A percentile compares a stretch with the other conserved stretches of the same genome.
Evolutionary conservation across 139 green algal genomes (phyloP).

Genomic region (Tetradesmus obliquus): DNA sequence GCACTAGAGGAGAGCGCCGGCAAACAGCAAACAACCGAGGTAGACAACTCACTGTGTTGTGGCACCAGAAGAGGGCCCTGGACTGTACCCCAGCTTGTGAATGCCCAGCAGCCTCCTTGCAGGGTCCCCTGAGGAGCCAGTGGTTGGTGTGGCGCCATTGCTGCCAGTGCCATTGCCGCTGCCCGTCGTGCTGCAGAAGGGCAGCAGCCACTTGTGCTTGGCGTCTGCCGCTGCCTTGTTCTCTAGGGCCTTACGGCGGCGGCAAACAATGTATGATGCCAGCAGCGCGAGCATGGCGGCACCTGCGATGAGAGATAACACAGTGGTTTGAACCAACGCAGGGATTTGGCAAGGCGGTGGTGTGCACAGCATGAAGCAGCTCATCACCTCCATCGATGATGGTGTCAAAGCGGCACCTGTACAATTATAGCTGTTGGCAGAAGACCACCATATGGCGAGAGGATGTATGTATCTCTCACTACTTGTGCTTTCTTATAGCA

Average conservation of each 20-base stretch:
- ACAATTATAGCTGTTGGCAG: too few relatives aligned
- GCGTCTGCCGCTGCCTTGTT: not conserved
- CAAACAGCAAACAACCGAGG: too few relatives aligned
- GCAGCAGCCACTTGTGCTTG: not conserved
- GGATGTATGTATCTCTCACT: not conserved
- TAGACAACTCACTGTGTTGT: not conserved
- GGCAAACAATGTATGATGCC: not conserved
- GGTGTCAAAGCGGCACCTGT: too few relatives aligned
- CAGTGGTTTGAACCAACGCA: too few relatives aligned
- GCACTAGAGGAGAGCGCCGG: too few relatives aligned
- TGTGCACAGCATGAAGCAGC: too few relatives aligned
- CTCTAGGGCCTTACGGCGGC: too few relatives aligned
- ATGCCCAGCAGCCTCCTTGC: conserved; percentile 16
- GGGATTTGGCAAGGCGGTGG: too few relatives aligned
- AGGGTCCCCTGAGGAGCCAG: not conserved
- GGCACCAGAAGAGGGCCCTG: not conserved
- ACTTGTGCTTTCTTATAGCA: not conserved
- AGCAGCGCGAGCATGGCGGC: not conserved
- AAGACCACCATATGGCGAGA: too few relatives aligned
- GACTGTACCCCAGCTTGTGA: not conserved
- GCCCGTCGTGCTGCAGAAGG: not conserved
- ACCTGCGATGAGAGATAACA: not conserved
- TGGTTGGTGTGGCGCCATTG: not conserved
- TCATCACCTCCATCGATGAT: too few relatives aligned
- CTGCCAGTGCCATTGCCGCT: not conserved